phyloP scores from a whole-genome alignment of 495 filamentous ascomycete genomes.

The Penicillium riverlandense region DNA sequence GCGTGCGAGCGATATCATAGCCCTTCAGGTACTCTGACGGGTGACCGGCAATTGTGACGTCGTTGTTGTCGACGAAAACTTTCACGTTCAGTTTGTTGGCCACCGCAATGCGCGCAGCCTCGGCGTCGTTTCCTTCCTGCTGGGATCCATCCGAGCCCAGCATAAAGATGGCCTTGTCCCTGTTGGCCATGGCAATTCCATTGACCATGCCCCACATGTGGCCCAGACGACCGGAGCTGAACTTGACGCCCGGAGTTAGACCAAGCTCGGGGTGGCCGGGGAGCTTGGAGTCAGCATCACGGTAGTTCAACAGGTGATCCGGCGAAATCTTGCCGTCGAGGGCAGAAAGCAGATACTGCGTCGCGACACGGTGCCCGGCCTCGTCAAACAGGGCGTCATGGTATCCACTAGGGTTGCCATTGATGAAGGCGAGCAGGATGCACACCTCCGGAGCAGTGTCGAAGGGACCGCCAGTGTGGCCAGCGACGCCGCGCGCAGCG shows the following conservation, averaged over 20 bases:
- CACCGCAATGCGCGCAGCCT: constrained; percentile 32
- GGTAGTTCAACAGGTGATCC: constrained; percentile 33
- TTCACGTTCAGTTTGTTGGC: constrained; percentile 31
- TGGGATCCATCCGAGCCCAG: constrained; percentile 35
- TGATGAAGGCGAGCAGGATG: constrained; percentile 30
- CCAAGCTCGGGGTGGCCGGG: constrained; percentile 35
- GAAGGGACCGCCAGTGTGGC: constrained; percentile 36
- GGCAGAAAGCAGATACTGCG: constrained; percentile 30
- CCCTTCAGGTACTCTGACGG: constrained; percentile 30
- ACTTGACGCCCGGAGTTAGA: constrained; percentile 31
- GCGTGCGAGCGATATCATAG: constrained; percentile 23
- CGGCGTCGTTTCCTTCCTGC: constrained; percentile 36
- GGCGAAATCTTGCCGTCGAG: constrained; percentile 30
- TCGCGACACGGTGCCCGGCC: constrained; percentile 33
- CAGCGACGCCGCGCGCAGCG: constrained; percentile 28
- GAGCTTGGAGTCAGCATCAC: constrained; percentile 32
- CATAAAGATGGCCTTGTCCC: constrained; percentile 26
- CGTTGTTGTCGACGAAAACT: constrained; percentile 36
- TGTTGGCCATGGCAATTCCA: constrained; percentile 31
- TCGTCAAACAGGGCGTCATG: constrained; percentile 32
- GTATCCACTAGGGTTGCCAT: constrained; percentile 21
- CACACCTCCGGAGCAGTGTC: constrained; percentile 36
- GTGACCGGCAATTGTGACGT: constrained; percentile 34
- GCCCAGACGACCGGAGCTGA: constrained; percentile 32
- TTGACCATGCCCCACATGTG: constrained; percentile 39